phyloP scores from a whole-genome alignment of 129 eudicot genomes.

The Flaveria robusta region DNA sequence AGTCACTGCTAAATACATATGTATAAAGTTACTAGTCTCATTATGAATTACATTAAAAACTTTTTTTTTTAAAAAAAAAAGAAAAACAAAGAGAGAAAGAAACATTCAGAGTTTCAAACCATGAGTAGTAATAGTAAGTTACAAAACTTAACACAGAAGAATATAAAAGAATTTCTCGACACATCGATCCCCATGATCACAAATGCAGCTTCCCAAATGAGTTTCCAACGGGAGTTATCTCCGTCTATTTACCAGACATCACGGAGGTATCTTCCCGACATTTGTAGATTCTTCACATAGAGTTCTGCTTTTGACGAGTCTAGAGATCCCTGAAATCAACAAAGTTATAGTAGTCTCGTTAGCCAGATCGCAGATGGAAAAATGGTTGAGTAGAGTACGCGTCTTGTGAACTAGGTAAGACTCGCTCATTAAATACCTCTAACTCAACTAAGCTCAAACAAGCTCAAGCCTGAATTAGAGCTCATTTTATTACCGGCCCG shows the following conservation, averaged over 20 bases:
- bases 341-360: not conserved
- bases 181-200: conserved; percentile 16
- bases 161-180: conserved; percentile 42
- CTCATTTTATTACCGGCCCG: not conserved
- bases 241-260: conserved; percentile 60
- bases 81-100: conserved; percentile 17
- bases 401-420: not conserved
- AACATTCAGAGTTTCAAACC: conserved; percentile 21
- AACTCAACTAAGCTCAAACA: not conserved
- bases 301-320: conserved; percentile 83
- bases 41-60: too few relatives aligned
- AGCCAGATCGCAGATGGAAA: not conserved
- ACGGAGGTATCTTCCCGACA: conserved; percentile 84
- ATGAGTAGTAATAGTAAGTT: conserved; percentile 21
- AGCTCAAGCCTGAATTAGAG: not conserved
- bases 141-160: conserved; percentile 42
- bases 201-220: conserved; percentile 20
- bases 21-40: too few relatives aligned
- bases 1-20: too few relatives aligned
- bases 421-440: not conserved
- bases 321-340: conserved; percentile 71
- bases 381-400: not conserved
- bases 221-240: conserved; percentile 3
- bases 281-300: conserved; percentile 85
- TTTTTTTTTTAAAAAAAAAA: too few relatives aligned